Evolutionary conservation across 2,329 filamentous ascomycete species (phyloP).

Genomic region (Exophiala mesophila): DNA sequence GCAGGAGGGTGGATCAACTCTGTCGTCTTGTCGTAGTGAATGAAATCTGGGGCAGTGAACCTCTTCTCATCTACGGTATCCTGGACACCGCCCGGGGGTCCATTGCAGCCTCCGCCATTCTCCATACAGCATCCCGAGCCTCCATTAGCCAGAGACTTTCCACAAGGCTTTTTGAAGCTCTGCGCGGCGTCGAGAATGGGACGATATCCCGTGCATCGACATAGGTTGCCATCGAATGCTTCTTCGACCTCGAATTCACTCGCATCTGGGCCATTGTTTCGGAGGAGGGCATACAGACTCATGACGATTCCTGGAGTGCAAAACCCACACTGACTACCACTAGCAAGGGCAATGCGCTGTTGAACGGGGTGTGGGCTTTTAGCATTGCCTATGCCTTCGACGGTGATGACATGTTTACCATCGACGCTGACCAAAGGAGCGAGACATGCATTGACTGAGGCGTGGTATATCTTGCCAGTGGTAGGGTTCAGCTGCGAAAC

Average conservation of each 20-base stretch:
- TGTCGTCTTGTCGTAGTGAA: constrained; percentile 88
- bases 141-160: constrained; percentile 53
- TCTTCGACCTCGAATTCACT: constrained; percentile 84
- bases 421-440: constrained; percentile 89
- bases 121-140: constrained; percentile 70
- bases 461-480: constrained; percentile 89
- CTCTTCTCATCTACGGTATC: constrained; percentile 44
- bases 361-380: constrained; percentile 84
- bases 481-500: constrained; percentile 91
- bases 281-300: constrained; percentile 86
- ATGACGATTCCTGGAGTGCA: constrained; percentile 98
- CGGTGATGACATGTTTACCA: constrained; percentile 96
- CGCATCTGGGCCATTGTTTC: constrained; percentile 63
- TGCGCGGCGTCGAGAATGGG: constrained; percentile 92
- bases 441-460: constrained; percentile 91
- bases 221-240: constrained; percentile 94
- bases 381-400: constrained; percentile 89
- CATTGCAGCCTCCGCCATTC: constrained; percentile 63
- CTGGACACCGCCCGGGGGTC: constrained; percentile 29
- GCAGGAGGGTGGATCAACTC: constrained; percentile 91
- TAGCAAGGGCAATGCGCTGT: constrained; percentile 82
- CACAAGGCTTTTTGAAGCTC: constrained; percentile 66
- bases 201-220: constrained; percentile 89
- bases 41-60: constrained; percentile 86
- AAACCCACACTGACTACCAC: constrained; percentile 92